Base-by-base conservation (phyloP, 495 filamentous ascomycete genomes). In the Penicillium lagena region DNA sequence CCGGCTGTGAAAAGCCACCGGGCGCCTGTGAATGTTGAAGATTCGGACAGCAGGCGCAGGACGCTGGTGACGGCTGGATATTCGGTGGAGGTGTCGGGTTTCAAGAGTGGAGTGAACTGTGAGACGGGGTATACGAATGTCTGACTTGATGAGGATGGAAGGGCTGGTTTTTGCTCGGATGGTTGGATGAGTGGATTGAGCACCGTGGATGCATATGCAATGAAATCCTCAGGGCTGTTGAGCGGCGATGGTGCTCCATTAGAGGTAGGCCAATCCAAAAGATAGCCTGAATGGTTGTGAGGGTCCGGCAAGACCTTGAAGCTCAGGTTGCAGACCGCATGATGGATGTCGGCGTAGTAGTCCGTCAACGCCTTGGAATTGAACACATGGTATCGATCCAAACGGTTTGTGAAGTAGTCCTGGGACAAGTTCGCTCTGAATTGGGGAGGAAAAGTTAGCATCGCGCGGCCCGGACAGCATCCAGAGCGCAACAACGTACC, bases 1-100 rank as follows among this genome's bases (percentile, higher is more conserved):
- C 93, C 93, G 2, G 93, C 91, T 14, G 93, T 97, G 66, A 98
- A 97, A 11, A 88, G 88, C 90, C 93, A 97, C 31, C 76, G 80
- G 4, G 85, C 85, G 30, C 77, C 72, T 31, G 71, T 63, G 55
- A 85, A 86, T 14, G 75, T 66, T 1, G 82, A 71, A 7, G 59
- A 58, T 22, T 51, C 62, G 3, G 77, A 72, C 14, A 96, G 71
- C 7, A 75, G 70, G n/a, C 70, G 72, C 7, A 99, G 73, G 42
- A 97, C 72, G 32, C 77, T 76, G 3, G 75, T 84, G 27, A 99
- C 72, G 15, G 82, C 85, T 0, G 87, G 87, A 17, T 89, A 82
- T 56, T 99, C 93, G 27, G 93, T 97, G 7, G 89, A 95, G 15
- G 80, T 81, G 55, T 93, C 82, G 2, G 83, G 81, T 39, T 78